Percentiles rank a stretch among this genome's conserved stretches.
These are phyloP conservation scores for Venturia nashicola DNA, from an alignment of 2,329 filamentous ascomycete species.

Conservation along the genomic window DNA sequence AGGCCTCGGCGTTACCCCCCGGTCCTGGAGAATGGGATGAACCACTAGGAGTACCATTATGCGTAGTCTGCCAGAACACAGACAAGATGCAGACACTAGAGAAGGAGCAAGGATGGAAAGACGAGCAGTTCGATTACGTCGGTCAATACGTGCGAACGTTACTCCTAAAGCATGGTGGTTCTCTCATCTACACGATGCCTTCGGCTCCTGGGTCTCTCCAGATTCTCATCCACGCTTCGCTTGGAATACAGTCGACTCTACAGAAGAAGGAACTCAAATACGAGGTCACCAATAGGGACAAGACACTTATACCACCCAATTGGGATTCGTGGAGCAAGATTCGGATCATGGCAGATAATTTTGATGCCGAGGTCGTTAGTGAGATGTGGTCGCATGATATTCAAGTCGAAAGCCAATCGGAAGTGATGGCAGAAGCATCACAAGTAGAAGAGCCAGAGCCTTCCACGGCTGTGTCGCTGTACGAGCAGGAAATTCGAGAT, in stretches of 20 bases:
- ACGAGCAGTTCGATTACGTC: constrained; percentile 93
- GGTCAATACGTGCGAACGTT: constrained; percentile 86
- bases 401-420: constrained; percentile 28
- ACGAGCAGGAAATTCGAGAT: constrained; percentile 69
- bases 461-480: constrained; percentile 52
- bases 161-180: constrained; percentile 61
- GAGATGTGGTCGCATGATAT: constrained; percentile 79
- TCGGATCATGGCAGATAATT: constrained; percentile 76
- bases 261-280: constrained; percentile 41
- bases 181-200: constrained; percentile 34
- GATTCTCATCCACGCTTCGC: constrained; percentile 68
- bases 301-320: constrained; percentile 87
- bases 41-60: constrained; percentile 72
- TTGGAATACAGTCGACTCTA: constrained; percentile 74
- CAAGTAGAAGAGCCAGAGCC: constrained; percentile 12
- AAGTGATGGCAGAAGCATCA: not conserved
- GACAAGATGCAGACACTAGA: constrained; percentile 87
- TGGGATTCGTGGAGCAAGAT: constrained; percentile 99
- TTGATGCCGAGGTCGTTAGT: constrained; percentile 80
- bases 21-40: constrained; percentile 92
- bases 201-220: constrained; percentile 53
- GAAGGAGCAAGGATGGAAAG: constrained; percentile 83
- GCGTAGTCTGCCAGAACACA: constrained; percentile 92
- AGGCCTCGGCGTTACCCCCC: constrained; percentile 59
- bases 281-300: constrained; percentile 87